Conservation (phyloP, 352 stramenopile species). For the Phytophthora melonis region DNA sequence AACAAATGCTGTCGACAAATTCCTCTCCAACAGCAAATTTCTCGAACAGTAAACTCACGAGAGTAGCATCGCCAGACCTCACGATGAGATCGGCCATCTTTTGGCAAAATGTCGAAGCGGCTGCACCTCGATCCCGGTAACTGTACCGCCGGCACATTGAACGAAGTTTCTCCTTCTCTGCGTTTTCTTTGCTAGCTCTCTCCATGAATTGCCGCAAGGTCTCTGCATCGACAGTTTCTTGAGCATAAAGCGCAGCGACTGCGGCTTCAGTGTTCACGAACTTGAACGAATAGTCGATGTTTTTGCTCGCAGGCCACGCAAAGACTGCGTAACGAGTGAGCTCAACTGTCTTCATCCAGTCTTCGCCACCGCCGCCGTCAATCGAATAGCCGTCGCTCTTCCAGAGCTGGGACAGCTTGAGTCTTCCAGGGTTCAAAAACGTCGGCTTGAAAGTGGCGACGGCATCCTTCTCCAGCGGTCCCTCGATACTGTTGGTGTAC, state of each 20-base stretch:
- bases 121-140: background rate
- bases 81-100: background rate
- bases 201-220: constrained; percentile 16
- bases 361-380: constrained; percentile 19
- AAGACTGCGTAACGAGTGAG: constrained; percentile 24
- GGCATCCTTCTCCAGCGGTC: background rate
- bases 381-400: constrained; percentile 3
- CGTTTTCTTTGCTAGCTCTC: background rate
- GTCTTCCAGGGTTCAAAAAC: background rate
- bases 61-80: constrained; percentile 1
- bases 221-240: background rate
- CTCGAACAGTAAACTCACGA: background rate
- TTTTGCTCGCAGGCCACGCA: constrained; percentile 16
- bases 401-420: constrained; percentile 17
- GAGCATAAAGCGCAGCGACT: background rate
- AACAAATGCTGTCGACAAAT: background rate
- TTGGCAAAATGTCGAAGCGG: background rate
- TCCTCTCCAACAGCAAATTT: background rate
- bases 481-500: constrained; percentile 1
- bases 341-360: constrained; percentile 7
- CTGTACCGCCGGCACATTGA: background rate
- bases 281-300: constrained; percentile 17
- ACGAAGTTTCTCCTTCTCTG: background rate
- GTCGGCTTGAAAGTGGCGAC: background rate
- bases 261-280: constrained; percentile 16